Conservation (phyloP, 1,139 yeast species). For the Protomyces lactucae-debilis region DNA sequence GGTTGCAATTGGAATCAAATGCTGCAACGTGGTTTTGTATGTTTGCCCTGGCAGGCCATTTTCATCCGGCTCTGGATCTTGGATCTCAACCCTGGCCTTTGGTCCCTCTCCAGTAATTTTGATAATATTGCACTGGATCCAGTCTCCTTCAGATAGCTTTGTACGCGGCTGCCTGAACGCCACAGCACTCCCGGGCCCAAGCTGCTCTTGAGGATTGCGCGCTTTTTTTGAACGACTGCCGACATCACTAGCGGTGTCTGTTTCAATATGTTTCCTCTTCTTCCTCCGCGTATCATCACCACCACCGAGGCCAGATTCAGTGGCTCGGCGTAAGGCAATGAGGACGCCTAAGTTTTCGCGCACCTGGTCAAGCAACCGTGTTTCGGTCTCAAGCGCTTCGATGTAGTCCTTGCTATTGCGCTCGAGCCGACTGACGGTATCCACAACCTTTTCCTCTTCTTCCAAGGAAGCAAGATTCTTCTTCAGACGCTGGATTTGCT, state of each 20-base stretch:
- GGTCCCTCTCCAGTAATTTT: constrained; percentile 71
- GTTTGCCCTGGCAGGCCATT: constrained; percentile 45
- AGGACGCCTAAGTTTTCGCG: constrained; percentile 31
- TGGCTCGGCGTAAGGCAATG: constrained; percentile 33
- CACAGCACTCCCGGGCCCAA: constrained; percentile 66
- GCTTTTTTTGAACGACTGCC: neutral
- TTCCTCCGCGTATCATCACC: constrained; percentile 31
- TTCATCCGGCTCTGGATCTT: constrained; percentile 98
- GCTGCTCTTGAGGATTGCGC: constrained; percentile 1
- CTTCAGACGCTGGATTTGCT: constrained; percentile 1
- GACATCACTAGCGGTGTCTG: neutral
- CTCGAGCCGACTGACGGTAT: constrained; percentile 8
- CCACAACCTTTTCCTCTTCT: constrained; percentile 9
- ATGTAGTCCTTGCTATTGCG: constrained; percentile 9
- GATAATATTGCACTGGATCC: constrained; percentile 94
- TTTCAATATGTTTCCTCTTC: constrained; percentile 31
- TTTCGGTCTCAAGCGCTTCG: constrained; percentile 1
- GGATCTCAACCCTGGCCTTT: constrained; percentile 63
- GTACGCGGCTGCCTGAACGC: constrained; percentile 57
- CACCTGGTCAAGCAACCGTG: constrained; percentile 31
- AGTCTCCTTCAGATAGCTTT: constrained; percentile 69
- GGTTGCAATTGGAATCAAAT: constrained; percentile 69
- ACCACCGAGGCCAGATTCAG: constrained; percentile 28
- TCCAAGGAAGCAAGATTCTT: neutral
- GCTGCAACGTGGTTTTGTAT: constrained; percentile 76